A percentile compares a stretch with the other conserved stretches of the same genome.
phyloP scores from a whole-genome alignment of 768 basidiomycete genomes.

The Suillus variegatus region DNA sequence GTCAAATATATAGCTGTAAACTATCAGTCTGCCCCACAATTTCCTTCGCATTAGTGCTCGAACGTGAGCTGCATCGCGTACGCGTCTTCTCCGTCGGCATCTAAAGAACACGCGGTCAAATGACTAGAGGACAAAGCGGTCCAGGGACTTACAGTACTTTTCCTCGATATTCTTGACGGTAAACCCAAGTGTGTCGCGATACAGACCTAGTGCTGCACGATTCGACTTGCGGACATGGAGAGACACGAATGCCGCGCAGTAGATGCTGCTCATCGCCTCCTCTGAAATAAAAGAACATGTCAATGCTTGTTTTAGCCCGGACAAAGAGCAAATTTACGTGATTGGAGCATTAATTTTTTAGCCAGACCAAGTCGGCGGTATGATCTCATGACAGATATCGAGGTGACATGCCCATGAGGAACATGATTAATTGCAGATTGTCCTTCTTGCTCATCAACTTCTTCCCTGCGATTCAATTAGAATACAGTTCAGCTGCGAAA shows the following conservation, averaged over 20 bases:
- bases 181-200: constrained; percentile 89
- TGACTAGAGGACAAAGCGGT: background rate
- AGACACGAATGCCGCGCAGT: constrained; percentile 81
- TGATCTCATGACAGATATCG: constrained; percentile 90
- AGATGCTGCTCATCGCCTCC: constrained; percentile 88
- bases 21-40: background rate
- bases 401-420: constrained; percentile 91
- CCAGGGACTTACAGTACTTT: constrained; percentile 77
- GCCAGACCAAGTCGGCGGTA: constrained; percentile 92
- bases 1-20: constrained; percentile 13
- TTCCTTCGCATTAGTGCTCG: constrained; percentile 26
- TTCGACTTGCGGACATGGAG: constrained; percentile 96
- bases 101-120: constrained; percentile 40
- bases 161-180: constrained; percentile 83
- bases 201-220: constrained; percentile 84
- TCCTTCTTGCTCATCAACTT: constrained; percentile 42
- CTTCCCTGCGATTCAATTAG: constrained; percentile 58
- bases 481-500: constrained; percentile 9
- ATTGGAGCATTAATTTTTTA: constrained; percentile 91
- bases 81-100: constrained; percentile 94
- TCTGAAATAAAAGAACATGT: constrained; percentile 47
- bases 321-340: constrained; percentile 58
- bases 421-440: constrained; percentile 53
- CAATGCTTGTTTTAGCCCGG: constrained; percentile 2
- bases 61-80: constrained; percentile 84